Evolutionary conservation across 257 asterid genomes (phyloP), one percentile per base, ranked within the genome.

Genomic region (Solanum virginianum): DNA sequence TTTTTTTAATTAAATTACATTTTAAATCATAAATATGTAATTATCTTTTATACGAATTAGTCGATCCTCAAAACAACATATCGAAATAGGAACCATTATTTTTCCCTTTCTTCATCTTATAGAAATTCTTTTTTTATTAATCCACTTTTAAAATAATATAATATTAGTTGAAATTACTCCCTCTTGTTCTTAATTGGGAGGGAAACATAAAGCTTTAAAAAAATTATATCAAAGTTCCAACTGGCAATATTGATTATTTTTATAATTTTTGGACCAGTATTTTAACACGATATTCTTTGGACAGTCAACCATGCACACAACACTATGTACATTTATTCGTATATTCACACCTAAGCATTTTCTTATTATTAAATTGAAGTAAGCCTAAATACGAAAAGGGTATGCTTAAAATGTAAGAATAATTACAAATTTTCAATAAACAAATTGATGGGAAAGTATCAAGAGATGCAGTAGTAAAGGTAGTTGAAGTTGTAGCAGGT

Each of bases 321-420:
- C 22, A 0, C 59, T 47, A 47, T 74, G 81, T 47, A 22, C 13
- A n/a, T 72, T 24, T 45, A 47, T 24, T 7, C 1, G 1, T 71
- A 17, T 43, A 71, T 71, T 47, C 41, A 74, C 12, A 47, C n/a
- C 59, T 74, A 74, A 74, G 14, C 81, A 74, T 11, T 74, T 72
- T 45, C 13, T 6, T 2, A 10, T 71, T 70, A 18, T 70, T 39
- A 39, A 70, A 36, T 10, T 36, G 5, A 7, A 9, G 6, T 14
- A 0, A 49, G 8, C 15, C 55, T 0, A 75, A n/a, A 51, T 24
- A 75, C 62, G n/a, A 51, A 75, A 51, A 75, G 82, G 10, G 82
- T 24, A 15, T 4, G 59, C 14, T 12, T 47, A 74, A 2, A 14
- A 65, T 63, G 43, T 7, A 26, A 26, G 17, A 10, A 45, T n/a